These are phyloP conservation scores for Warburgia ugandensis DNA, from an alignment of 164 flowering plant species.

Conservation along the genomic window DNA sequence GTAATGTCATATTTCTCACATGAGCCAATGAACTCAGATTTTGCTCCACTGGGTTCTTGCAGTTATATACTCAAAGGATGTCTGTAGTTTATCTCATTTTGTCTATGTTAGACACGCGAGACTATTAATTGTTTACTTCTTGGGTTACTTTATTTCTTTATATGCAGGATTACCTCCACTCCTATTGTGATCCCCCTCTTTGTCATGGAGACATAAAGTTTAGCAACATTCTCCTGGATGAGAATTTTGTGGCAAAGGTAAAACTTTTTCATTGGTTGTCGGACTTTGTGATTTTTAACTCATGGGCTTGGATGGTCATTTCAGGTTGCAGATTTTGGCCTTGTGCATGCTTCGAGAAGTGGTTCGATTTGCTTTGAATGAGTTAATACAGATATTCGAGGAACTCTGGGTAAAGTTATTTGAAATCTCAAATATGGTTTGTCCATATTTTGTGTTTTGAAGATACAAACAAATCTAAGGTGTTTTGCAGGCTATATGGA, in stretches of 20 bases:
- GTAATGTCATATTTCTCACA: background rate
- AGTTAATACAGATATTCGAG: constrained; percentile 81
- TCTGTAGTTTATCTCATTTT: too few relatives aligned
- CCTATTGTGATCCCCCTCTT: constrained; percentile 93
- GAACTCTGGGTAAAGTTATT: constrained; percentile 92
- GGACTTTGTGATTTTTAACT: background rate
- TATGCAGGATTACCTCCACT: constrained; percentile 95
- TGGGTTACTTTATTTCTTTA: constrained; percentile 10
- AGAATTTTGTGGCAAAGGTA: constrained; percentile 90
- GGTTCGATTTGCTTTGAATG: constrained; percentile 87
- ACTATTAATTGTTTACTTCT: too few relatives aligned
- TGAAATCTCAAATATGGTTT: too few relatives aligned
- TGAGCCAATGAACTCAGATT: too few relatives aligned
- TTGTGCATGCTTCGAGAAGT: constrained; percentile 81
- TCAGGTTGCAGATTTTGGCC: constrained; percentile 99
- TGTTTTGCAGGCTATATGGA: constrained; percentile 85
- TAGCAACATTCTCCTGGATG: constrained; percentile 91
- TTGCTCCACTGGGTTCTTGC: too few relatives aligned
- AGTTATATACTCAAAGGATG: too few relatives aligned
- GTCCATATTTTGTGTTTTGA: too few relatives aligned
- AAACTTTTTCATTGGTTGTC: background rate
- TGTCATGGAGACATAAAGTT: constrained; percentile 97
- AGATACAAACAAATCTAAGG: background rate
- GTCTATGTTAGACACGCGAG: too few relatives aligned
- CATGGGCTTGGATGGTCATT: too few relatives aligned